phyloP scores from a whole-genome alignment of 768 basidiomycete species.

The Pleurotus citrinopileatus region DNA sequence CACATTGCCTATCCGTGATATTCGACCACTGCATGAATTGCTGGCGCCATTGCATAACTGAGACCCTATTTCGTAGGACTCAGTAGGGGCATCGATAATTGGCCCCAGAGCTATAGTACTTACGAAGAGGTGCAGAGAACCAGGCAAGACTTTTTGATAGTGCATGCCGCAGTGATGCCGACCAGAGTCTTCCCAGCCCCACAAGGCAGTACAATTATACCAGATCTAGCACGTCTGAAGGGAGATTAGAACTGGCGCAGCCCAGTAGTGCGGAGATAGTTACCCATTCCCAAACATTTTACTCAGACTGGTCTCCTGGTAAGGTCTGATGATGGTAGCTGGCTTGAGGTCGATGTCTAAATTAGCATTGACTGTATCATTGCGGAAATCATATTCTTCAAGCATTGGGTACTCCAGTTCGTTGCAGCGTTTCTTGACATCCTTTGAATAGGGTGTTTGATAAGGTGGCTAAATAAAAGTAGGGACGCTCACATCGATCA shows the following conservation, averaged over 20 bases:
- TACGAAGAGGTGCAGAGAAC: constrained; percentile 98
- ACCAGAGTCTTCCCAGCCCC: constrained; percentile 99
- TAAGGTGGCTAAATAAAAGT: constrained; percentile 1
- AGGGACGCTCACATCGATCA: constrained; percentile 73
- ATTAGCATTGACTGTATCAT: constrained; percentile 94
- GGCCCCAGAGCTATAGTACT: constrained; percentile 28
- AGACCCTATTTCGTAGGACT: constrained; percentile 73
- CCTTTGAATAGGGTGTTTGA: constrained; percentile 44
- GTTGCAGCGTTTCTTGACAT: constrained; percentile 94
- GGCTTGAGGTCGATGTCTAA: constrained; percentile 99
- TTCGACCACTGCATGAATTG: constrained; percentile 99
- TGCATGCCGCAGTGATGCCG: constrained; percentile 99
- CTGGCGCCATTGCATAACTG: constrained; percentile 98
- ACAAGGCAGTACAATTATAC: constrained; percentile 97
- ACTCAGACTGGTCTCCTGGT: constrained; percentile 96
- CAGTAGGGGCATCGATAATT: not conserved
- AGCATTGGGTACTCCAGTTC: constrained; percentile 97
- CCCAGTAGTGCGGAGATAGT: constrained; percentile 17
- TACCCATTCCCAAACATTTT: constrained; percentile 99
- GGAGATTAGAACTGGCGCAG: constrained; percentile 14
- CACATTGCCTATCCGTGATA: constrained; percentile 93
- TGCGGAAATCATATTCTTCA: constrained; percentile 98
- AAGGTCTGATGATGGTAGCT: constrained; percentile 94
- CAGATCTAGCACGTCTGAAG: constrained; percentile 88
- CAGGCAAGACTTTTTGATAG: constrained; percentile 97